Evolutionary conservation across 768 basidiomycete genomes (phyloP).

Genomic region (Phlegmacium glaucopus): DNA sequence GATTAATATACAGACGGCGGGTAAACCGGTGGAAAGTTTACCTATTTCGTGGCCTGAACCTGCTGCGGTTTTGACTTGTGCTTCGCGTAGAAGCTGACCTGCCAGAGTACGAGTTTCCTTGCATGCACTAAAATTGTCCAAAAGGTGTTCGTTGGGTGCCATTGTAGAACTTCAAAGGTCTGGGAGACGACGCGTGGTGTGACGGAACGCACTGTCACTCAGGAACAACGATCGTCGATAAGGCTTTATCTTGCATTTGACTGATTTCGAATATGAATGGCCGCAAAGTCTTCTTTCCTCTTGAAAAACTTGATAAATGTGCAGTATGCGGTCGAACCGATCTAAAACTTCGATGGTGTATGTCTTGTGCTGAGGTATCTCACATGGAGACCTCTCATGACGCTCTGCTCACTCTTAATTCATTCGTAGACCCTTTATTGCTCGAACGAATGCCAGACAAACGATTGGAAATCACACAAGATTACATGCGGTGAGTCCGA

Average conservation of each 20-base stretch:
- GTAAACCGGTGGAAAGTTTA: slow-evolving; percentile 34
- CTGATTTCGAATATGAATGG: neutral
- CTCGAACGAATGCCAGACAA: slow-evolving; percentile 14
- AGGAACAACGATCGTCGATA: no score
- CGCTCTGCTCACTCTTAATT: slow-evolving; percentile 10
- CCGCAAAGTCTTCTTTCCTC: slow-evolving; percentile 7
- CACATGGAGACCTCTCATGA: slow-evolving; percentile 20
- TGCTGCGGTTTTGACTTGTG: slow-evolving; percentile 38
- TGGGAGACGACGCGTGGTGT: no score
- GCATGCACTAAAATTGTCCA: slow-evolving; percentile 3
- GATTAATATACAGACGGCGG: slow-evolving; percentile 49
- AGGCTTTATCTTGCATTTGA: no score
- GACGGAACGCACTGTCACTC: no score
- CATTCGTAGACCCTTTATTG: slow-evolving; percentile 16
- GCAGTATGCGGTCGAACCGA: slow-evolving; percentile 2
- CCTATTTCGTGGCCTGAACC: slow-evolving; percentile 49
- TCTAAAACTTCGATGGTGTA: slow-evolving; percentile 6
- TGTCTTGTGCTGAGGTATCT: slow-evolving; percentile 18
- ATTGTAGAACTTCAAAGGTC: neutral
- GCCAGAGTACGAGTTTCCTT: slow-evolving; percentile 5
- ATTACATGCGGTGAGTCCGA: slow-evolving; percentile 7
- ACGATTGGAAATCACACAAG: slow-evolving; percentile 9
- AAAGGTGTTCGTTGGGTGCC: neutral
- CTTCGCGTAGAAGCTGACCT: slow-evolving; percentile 29
- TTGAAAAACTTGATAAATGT: slow-evolving; percentile 9